Conservation (phyloP, 495 filamentous ascomycete genomes). For the Tuber umbilicatum region DNA sequence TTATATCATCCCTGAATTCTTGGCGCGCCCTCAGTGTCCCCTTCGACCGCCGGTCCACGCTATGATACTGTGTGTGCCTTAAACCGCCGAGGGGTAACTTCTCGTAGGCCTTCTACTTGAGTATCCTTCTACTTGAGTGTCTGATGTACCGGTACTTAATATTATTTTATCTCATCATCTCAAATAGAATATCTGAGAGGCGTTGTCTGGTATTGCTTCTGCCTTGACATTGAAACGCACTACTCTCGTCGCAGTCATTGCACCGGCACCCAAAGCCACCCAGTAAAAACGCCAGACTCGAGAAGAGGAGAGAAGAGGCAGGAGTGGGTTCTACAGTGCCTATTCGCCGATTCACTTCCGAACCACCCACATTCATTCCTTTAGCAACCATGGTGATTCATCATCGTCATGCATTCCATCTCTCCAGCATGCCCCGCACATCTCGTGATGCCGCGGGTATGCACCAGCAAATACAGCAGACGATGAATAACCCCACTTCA, state of each 20-base stretch:
- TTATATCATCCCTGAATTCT: background rate
- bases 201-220: background rate
- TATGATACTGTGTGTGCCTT: background rate
- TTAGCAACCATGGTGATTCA: background rate
- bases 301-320: background rate
- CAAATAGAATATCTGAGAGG: background rate
- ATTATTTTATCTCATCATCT: background rate
- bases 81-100: background rate
- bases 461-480: background rate
- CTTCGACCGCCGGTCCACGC: background rate
- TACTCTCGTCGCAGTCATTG: background rate
- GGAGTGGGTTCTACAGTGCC: background rate
- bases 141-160: background rate
- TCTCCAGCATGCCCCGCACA: constrained; percentile 1
- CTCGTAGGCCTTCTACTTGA: background rate
- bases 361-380: background rate
- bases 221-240: background rate
- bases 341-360: background rate
- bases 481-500: background rate
- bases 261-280: background rate
- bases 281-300: background rate
- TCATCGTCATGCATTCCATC: background rate
- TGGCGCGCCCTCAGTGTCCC: background rate
- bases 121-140: background rate
- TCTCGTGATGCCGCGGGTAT: constrained; percentile 1